phyloP scores from a whole-genome alignment of 176 grass and related monocot genomes.

The Zoysia japonica region DNA sequence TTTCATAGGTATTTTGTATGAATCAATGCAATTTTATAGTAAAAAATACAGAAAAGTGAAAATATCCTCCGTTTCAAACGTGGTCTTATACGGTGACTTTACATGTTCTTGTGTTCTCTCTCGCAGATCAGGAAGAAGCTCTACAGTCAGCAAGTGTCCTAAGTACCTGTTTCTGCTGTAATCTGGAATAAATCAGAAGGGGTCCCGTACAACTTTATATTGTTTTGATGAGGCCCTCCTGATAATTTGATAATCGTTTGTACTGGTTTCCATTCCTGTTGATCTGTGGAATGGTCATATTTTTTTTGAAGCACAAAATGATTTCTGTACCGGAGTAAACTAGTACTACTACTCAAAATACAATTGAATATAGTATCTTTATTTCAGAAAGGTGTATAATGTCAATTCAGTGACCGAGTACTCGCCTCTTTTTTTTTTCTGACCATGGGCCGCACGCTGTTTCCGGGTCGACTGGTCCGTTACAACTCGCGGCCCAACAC shows the following conservation, averaged over 20 bases:
- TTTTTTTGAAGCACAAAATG: not conserved
- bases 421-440: not conserved
- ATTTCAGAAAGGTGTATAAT: too few species aligned
- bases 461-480: not conserved
- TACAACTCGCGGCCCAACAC: not conserved
- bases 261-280: not conserved
- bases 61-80: too few species aligned
- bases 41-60: too few species aligned
- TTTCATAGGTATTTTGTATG: too few species aligned
- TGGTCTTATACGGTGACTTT: not conserved
- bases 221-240: not conserved
- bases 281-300: not conserved
- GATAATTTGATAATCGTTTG: not conserved
- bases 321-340: not conserved
- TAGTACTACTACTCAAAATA: not conserved
- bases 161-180: not conserved
- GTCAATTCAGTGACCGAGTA: too few species aligned
- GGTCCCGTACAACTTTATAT: not conserved
- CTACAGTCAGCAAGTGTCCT: constrained; percentile 21
- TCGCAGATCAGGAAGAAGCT: constrained; percentile 60
- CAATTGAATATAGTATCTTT: too few species aligned
- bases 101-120: not conserved
- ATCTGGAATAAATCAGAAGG: constrained; percentile 32
- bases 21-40: too few species aligned
- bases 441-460: not conserved